Evolutionary conservation across 495 filamentous ascomycete genomes (phyloP).

Genomic region (Penicillium argentinense): DNA sequence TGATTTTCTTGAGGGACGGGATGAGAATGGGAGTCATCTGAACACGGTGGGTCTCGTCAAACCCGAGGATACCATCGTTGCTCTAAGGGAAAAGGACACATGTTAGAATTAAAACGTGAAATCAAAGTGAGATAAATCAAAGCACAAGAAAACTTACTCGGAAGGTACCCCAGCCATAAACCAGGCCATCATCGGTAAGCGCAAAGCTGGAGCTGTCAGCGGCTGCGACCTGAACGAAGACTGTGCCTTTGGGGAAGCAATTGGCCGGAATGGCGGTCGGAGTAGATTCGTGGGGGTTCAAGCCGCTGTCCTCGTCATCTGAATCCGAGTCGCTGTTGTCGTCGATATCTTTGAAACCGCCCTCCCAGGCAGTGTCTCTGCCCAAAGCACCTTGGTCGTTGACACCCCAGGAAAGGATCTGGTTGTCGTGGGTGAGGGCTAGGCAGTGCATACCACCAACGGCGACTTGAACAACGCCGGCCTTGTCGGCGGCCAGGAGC

Average conservation of each 20-base stretch:
- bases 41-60: constrained; percentile 40
- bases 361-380: constrained; percentile 59
- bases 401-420: constrained; percentile 67
- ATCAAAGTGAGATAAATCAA: too few relatives aligned
- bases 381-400: constrained; percentile 68
- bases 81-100: constrained; percentile 29
- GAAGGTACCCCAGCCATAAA: constrained; percentile 76
- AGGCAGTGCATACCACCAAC: constrained; percentile 66
- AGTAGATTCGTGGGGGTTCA: constrained; percentile 62
- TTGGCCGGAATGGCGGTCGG: constrained; percentile 55
- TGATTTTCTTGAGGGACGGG: constrained; percentile 55
- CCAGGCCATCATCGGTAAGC: constrained; percentile 62
- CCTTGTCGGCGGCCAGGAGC: constrained; percentile 52
- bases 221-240: constrained; percentile 60
- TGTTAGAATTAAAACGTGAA: constrained; percentile 20
- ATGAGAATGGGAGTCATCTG: constrained; percentile 52
- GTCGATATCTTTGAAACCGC: constrained; percentile 63
- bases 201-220: constrained; percentile 66
- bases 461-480: constrained; percentile 62
- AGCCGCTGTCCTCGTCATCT: constrained; percentile 54
- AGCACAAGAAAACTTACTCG: constrained; percentile 53
- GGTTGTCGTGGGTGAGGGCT: constrained; percentile 61
- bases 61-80: constrained; percentile 60
- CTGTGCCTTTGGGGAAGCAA: constrained; percentile 53
- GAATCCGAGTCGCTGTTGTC: constrained; percentile 50